Conservation (phyloP, 345 rosid species). For the Pistacia atlantica region DNA sequence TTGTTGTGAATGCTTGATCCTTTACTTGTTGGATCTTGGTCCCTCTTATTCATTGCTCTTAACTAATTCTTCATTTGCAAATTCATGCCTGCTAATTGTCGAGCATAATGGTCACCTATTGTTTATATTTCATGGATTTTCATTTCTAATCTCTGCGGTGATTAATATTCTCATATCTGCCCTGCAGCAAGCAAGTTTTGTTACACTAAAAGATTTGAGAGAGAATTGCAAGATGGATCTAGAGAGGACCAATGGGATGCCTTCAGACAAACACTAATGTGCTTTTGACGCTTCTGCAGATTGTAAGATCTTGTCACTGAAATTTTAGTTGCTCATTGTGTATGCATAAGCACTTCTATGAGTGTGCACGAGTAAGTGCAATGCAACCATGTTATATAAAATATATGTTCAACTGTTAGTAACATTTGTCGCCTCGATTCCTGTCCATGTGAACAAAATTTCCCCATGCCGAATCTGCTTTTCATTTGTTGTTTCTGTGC, state of each 20-base stretch:
- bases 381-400: constrained; percentile 13
- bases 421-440: background rate
- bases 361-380: background rate
- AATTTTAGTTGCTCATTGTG: constrained; percentile 1
- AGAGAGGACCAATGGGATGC: constrained; percentile 50
- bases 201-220: constrained; percentile 58
- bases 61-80: background rate
- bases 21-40: background rate
- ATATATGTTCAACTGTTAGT: constrained; percentile 7
- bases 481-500: background rate
- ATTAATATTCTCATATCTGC: constrained; percentile 18
- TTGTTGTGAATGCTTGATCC: background rate
- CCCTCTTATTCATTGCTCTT: background rate
- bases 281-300: constrained; percentile 8
- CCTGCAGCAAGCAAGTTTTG: constrained; percentile 63
- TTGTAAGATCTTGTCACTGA: constrained; percentile 24
- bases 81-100: background rate
- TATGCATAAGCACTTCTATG: constrained; percentile 12
- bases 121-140: background rate
- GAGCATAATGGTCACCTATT: background rate
- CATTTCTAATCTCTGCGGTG: constrained; percentile 7
- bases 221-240: constrained; percentile 75
- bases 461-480: background rate
- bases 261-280: constrained; percentile 40
- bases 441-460: background rate